Evolutionary conservation across 345 rosid species (phyloP).

Genomic region (Salix caprea): DNA sequence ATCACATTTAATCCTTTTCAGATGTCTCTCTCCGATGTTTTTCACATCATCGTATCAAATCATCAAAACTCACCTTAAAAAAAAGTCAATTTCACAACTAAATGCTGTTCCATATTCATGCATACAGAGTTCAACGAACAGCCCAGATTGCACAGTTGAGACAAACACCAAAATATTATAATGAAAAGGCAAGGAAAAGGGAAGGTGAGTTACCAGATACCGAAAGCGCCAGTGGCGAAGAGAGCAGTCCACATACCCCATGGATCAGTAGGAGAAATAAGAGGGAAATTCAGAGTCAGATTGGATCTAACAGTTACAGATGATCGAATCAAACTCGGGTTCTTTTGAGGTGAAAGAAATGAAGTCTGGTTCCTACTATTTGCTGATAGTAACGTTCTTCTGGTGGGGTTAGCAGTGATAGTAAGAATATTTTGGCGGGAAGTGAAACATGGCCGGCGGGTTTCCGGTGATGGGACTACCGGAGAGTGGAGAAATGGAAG

Average conservation of each 20-base stretch:
- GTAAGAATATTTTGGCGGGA: slow-evolving; percentile 24
- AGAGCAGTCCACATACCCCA: slow-evolving; percentile 92
- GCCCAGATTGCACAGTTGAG: neutral
- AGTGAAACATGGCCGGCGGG: slow-evolving; percentile 14
- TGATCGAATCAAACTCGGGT: slow-evolving; percentile 23
- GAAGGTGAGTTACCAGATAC: slow-evolving; percentile 55
- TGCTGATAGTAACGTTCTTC: neutral
- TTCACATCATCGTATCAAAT: no score
- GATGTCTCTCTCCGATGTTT: no score
- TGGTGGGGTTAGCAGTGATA: neutral
- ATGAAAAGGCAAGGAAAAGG: neutral
- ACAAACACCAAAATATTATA: neutral
- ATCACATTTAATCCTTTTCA: no score
- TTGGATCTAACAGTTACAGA: slow-evolving; percentile 46
- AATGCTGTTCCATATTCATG: neutral
- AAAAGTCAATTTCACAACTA: neutral
- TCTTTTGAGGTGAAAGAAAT: slow-evolving; percentile 27
- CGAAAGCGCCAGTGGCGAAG: slow-evolving; percentile 67
- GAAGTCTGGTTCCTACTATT: slow-evolving; percentile 10
- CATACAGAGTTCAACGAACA: neutral
- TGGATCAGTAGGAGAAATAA: slow-evolving; percentile 61
- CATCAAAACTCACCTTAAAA: no score
- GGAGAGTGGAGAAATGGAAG: slow-evolving; percentile 23
- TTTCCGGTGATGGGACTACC: neutral
- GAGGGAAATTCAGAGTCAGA: slow-evolving; percentile 45